These are phyloP conservation scores for Scenedesmus sp. DNA, from an alignment of 163 green algal genomes.

Conservation along the genomic window DNA sequence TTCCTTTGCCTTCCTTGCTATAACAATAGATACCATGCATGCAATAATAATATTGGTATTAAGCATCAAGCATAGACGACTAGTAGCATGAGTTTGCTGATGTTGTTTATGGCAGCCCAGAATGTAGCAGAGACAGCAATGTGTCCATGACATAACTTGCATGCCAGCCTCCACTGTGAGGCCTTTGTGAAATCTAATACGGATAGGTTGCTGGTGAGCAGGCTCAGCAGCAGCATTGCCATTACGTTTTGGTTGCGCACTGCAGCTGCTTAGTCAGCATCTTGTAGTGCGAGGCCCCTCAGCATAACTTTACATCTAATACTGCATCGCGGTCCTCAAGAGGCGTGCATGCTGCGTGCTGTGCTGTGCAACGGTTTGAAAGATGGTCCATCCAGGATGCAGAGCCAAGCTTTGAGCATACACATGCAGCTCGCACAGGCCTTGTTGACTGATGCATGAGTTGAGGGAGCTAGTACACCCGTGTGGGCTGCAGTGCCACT, in stretches of 20 bases:
- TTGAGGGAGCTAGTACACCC: too few relatives aligned
- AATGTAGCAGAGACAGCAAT: background rate
- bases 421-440: too few relatives aligned
- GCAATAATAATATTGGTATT: background rate
- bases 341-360: background rate
- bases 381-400: background rate
- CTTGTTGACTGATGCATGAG: too few relatives aligned
- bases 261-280: background rate
- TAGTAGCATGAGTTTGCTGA: background rate
- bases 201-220: background rate
- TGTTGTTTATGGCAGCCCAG: background rate
- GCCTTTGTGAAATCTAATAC: background rate
- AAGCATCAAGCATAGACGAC: background rate
- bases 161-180: too few relatives aligned
- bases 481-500: too few relatives aligned
- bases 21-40: background rate
- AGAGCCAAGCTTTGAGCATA: background rate
- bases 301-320: background rate
- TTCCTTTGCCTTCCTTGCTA: conserved; percentile 6
- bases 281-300: background rate
- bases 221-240: background rate
- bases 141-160: background rate
- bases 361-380: background rate
- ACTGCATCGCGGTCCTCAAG: background rate
- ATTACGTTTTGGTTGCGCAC: background rate